Percentiles rank a stretch among this genome's conserved stretches.
phyloP scores from a whole-genome alignment of 768 basidiomycete species.

The Tylopilus subfusipes region DNA sequence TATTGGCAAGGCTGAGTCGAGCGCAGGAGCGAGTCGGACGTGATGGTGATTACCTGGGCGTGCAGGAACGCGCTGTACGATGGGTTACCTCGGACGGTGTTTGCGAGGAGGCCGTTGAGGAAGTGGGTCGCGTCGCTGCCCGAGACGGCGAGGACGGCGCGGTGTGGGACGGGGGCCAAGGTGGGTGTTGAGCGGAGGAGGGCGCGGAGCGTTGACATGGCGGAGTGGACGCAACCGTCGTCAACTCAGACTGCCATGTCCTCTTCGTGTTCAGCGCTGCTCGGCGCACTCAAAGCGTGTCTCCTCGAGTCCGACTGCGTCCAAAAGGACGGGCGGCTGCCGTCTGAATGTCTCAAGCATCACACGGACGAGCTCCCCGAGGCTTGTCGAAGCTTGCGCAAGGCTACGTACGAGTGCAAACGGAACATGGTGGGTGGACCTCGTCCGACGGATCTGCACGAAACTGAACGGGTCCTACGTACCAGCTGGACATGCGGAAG shows the following conservation, averaged over 20 bases:
- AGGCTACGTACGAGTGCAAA: slow-evolving; percentile 88
- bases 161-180: slow-evolving; percentile 59
- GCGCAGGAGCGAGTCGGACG: background rate
- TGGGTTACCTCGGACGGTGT: slow-evolving; percentile 46
- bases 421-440: slow-evolving; percentile 69
- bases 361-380: slow-evolving; percentile 76
- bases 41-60: slow-evolving; percentile 62
- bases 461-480: background rate
- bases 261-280: slow-evolving; percentile 73
- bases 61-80: slow-evolving; percentile 73
- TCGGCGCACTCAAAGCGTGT: slow-evolving; percentile 79
- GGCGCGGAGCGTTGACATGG: slow-evolving; percentile 35
- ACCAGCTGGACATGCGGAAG: slow-evolving; percentile 80
- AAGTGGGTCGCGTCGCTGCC: slow-evolving; percentile 81
- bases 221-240: slow-evolving; percentile 8
- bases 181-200: slow-evolving; percentile 49
- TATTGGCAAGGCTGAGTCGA: slow-evolving; percentile 27
- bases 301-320: slow-evolving; percentile 86
- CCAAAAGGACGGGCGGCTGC: slow-evolving; percentile 68
- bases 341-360: slow-evolving; percentile 79
- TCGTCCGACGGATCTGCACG: background rate
- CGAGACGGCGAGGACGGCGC: slow-evolving; percentile 69
- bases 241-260: slow-evolving; percentile 48
- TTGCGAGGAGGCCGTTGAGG: slow-evolving; percentile 72
- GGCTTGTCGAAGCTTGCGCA: slow-evolving; percentile 72